Conservation (phyloP, 2,329 filamentous ascomycete genomes). For the Chrysoporthe cubensis region DNA sequence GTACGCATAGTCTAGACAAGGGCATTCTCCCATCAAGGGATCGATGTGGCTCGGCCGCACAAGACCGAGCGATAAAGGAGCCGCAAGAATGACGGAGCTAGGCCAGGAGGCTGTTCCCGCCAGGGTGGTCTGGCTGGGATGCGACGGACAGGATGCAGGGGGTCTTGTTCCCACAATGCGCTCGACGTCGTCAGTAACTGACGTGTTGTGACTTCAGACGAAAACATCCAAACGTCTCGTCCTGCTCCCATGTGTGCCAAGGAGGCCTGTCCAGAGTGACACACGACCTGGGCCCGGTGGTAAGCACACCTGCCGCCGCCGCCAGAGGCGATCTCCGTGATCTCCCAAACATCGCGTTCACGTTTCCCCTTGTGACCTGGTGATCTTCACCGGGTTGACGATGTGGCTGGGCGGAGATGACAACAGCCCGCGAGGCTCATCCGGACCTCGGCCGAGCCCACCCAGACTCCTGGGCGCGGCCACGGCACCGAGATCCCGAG, state of each 20-base stretch:
- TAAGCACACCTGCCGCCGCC: neutral
- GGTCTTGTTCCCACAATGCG: neutral
- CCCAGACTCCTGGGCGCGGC: neutral
- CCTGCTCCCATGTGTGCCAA: conserved; percentile 6
- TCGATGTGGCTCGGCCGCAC: neutral
- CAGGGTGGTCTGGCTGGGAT: no score
- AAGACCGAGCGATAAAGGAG: conserved; percentile 1
- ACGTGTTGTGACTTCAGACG: conserved; percentile 14
- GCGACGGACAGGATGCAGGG: neutral
- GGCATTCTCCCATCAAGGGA: conserved; percentile 7
- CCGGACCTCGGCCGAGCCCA: neutral
- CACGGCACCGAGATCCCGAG: no score
- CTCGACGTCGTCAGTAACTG: conserved; percentile 13
- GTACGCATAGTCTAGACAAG: neutral
- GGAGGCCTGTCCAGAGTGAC: neutral
- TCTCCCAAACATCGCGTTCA: neutral
- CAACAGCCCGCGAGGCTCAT: neutral
- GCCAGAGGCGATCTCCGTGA: neutral
- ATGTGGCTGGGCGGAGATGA: neutral
- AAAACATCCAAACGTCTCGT: conserved; percentile 9
- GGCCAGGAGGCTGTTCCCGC: conserved; percentile 5
- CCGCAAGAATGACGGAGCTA: conserved; percentile 2
- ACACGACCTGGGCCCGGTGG: neutral
- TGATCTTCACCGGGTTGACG: conserved; percentile 5
- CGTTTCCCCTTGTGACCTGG: neutral